These are phyloP conservation scores for Zopfochytrium polystomum DNA, from an alignment of 371 early-diverging fungal species.

Conservation along the genomic window DNA sequence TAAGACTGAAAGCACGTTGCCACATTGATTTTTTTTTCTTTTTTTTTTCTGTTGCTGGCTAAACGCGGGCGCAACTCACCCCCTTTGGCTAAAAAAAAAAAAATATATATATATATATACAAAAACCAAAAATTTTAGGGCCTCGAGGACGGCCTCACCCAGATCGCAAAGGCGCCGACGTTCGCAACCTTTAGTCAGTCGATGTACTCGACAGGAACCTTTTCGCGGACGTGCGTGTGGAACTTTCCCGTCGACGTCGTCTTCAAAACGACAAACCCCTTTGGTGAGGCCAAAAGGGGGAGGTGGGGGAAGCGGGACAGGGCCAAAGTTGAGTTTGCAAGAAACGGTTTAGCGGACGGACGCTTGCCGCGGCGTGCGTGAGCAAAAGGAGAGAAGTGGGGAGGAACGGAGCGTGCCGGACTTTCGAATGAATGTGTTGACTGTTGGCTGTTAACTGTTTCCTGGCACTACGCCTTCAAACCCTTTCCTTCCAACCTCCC, in stretches of 20 bases:
- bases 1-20: neutral
- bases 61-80: neutral
- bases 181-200: constrained; percentile 22
- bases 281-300: constrained; percentile 39
- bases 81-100: neutral
- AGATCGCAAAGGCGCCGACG: constrained; percentile 28
- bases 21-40: neutral
- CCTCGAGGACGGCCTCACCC: constrained; percentile 56
- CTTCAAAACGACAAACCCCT: constrained; percentile 53
- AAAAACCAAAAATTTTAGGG: constrained; percentile 21
- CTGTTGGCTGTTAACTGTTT: no score
- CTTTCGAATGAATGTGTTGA: no score
- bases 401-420: no score
- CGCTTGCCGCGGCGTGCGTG: no score
- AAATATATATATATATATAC: neutral
- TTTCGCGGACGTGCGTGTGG: constrained; percentile 46
- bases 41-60: neutral
- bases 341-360: no score
- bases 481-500: neutral
- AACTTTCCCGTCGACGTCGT: constrained; percentile 54
- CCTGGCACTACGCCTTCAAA: no score
- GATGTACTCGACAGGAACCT: constrained; percentile 26
- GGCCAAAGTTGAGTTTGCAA: neutral
- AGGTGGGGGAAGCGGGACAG: no score
- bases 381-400: no score